Conservation (phyloP, 2,329 filamentous ascomycete genomes). For the Beauveria sp. region DNA sequence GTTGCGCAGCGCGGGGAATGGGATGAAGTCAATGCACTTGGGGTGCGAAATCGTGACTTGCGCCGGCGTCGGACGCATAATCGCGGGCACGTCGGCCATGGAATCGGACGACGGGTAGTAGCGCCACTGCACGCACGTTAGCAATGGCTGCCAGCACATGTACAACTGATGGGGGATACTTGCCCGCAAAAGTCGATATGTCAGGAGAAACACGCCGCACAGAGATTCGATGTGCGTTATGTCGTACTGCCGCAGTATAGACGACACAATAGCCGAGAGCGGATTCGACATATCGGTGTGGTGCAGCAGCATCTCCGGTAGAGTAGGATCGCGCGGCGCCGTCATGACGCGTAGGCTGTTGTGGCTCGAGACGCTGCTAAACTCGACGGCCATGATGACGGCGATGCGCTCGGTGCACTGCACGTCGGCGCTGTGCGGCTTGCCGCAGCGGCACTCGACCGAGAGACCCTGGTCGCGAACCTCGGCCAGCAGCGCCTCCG, state of each 20-base stretch:
- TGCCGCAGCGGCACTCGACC: constrained; percentile 21
- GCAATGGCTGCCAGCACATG: not conserved
- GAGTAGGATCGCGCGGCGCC: constrained; percentile 18
- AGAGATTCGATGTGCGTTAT: constrained; percentile 18
- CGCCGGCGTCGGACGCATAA: constrained; percentile 11
- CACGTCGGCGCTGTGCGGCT: constrained; percentile 17
- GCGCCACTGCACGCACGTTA: constrained; percentile 10
- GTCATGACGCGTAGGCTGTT: constrained; percentile 13
- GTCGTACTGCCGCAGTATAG: constrained; percentile 18
- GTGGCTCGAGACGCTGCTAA: constrained; percentile 17
- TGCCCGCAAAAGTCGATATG: constrained; percentile 19
- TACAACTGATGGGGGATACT: not conserved
- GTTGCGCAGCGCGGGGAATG: constrained; percentile 14
- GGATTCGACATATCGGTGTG: constrained; percentile 17
- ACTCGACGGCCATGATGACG: constrained; percentile 20
- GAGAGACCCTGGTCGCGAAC: constrained; percentile 1
- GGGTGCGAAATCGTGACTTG: constrained; percentile 11
- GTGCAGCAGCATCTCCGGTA: constrained; percentile 18
- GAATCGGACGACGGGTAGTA: constrained; percentile 9
- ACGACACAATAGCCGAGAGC: constrained; percentile 16
- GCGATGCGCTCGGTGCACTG: constrained; percentile 20
- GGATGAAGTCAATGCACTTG: constrained; percentile 13
- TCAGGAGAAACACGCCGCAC: constrained; percentile 19
- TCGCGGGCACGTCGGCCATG: constrained; percentile 10
- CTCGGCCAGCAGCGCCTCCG: not conserved